These are phyloP conservation scores for Podospora pseudoanserina DNA, from an alignment of 495 filamentous ascomycete species.

Conservation along the genomic window DNA sequence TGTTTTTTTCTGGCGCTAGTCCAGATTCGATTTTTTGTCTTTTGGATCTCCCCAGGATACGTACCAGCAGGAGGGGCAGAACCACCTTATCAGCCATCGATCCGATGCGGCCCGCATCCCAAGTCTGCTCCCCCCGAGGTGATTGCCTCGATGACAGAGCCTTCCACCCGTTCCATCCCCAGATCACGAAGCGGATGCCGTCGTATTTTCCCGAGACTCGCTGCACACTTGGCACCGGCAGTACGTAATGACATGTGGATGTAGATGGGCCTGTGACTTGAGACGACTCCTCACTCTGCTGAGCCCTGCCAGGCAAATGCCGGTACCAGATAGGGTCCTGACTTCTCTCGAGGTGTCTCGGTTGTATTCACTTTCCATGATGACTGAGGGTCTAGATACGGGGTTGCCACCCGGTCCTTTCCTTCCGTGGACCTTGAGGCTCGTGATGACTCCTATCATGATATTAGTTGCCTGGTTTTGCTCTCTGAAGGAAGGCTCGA, in stretches of 20 bases:
- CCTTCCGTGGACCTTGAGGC: not conserved
- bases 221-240: conserved; percentile 9
- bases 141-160: conserved; percentile 2
- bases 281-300: conserved; percentile 3
- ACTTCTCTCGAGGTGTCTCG: not conserved
- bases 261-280: not conserved
- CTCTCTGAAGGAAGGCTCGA: not conserved
- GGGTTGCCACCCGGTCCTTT: not conserved
- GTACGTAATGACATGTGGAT: conserved; percentile 21
- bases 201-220: conserved; percentile 10
- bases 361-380: not conserved
- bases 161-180: conserved; percentile 9
- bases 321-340: conserved; percentile 8
- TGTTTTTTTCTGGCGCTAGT: conserved; percentile 10
- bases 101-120: conserved; percentile 7
- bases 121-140: not conserved
- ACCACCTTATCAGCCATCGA: not conserved
- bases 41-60: not conserved
- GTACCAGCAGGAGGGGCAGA: not conserved
- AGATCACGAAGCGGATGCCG: conserved; percentile 5
- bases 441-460: not conserved
- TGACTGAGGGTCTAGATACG: not conserved
- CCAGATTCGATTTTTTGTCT: conserved; percentile 10
- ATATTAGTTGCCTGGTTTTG: not conserved
- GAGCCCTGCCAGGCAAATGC: conserved; percentile 16